Evolutionary conservation across 768 basidiomycete genomes (phyloP).

Genomic region (Hygrocybe coccinea): DNA sequence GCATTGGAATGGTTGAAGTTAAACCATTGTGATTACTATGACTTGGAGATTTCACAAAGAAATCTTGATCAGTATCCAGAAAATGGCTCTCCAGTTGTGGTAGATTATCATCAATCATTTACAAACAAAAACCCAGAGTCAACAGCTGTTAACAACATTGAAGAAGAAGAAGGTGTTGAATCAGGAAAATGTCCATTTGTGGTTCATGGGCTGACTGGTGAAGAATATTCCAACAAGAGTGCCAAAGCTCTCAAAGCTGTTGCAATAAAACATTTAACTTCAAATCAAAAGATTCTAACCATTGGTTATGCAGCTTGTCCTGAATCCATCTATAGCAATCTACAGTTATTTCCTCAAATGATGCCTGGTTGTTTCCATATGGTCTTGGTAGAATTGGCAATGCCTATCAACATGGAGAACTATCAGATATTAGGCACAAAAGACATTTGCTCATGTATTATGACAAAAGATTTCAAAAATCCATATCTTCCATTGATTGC

Average conservation of each 20-base stretch:
- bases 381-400: slow-evolving; percentile 29
- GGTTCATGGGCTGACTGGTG: slow-evolving; percentile 25
- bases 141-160: slow-evolving; percentile 13
- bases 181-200: slow-evolving; percentile 23
- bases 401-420: neutral
- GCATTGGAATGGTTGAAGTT: neutral
- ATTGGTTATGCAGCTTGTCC: slow-evolving; percentile 16
- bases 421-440: slow-evolving; percentile 22
- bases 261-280: slow-evolving; percentile 13
- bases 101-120: slow-evolving; percentile 13
- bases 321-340: slow-evolving; percentile 23
- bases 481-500: slow-evolving; percentile 23
- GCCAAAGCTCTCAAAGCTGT: slow-evolving; percentile 14
- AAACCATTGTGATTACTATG: neutral
- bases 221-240: slow-evolving; percentile 10
- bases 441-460: slow-evolving; percentile 20
- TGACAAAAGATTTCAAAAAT: slow-evolving; percentile 28
- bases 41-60: slow-evolving; percentile 17
- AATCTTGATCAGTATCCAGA: slow-evolving; percentile 14
- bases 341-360: slow-evolving; percentile 26
- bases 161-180: slow-evolving; percentile 18
- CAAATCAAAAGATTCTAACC: slow-evolving; percentile 14
- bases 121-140: slow-evolving; percentile 9
- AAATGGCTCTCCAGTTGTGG: slow-evolving; percentile 12
- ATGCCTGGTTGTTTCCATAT: slow-evolving; percentile 39